Conservation (phyloP, 208 protist species). For the Leishmania aethiopica region DNA sequence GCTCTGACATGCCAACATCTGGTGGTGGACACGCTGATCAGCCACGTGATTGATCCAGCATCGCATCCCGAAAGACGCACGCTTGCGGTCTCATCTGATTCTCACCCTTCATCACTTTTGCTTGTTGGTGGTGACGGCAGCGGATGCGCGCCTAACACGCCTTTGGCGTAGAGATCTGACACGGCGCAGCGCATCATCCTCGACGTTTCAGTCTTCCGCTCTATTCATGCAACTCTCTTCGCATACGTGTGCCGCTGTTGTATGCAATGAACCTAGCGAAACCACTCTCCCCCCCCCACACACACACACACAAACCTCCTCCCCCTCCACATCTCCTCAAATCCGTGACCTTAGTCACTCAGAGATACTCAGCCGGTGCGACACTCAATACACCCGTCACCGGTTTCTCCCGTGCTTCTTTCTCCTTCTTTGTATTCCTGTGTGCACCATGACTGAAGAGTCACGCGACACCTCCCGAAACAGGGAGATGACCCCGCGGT, state of each 20-base stretch:
- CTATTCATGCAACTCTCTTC: neutral
- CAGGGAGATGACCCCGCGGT: slow-evolving; percentile 29
- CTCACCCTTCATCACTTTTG: neutral
- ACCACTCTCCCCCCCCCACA: neutral
- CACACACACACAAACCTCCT: neutral
- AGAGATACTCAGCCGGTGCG: neutral
- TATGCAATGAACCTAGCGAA: slow-evolving; percentile 4
- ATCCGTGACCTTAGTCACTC: neutral
- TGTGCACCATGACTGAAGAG: slow-evolving; percentile 18
- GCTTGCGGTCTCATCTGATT: neutral
- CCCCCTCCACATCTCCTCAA: neutral
- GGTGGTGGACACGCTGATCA: neutral
- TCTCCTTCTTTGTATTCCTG: neutral
- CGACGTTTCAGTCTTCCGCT: neutral
- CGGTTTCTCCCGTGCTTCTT: neutral
- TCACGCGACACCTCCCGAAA: slow-evolving; percentile 26
- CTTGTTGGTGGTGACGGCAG: neutral
- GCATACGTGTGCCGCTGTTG: neutral
- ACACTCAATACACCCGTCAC: neutral
- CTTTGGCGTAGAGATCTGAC: neutral
- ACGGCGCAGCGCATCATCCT: neutral
- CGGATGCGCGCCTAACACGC: neutral
- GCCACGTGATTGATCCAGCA: neutral
- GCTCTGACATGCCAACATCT: neutral
- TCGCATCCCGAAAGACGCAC: neutral